phyloP scores from a whole-genome alignment of 2,329 filamentous ascomycete genomes.

The Sporothrix schenckii region DNA sequence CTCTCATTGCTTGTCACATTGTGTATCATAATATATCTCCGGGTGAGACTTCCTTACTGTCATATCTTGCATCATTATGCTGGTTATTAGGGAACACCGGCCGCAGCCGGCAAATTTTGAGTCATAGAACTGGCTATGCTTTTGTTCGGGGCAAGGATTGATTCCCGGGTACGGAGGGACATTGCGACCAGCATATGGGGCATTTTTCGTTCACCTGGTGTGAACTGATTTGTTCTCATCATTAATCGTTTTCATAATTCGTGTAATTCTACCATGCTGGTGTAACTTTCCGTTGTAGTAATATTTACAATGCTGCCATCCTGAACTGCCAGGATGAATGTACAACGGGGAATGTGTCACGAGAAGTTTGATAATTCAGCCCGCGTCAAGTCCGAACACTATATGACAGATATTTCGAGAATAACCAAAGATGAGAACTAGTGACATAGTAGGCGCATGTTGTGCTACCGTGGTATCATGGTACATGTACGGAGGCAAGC shows the following conservation, averaged over 20 bases:
- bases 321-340: background rate
- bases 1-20: background rate
- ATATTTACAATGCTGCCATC: background rate
- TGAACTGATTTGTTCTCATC: background rate
- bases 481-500: background rate
- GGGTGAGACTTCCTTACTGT: constrained; percentile 16
- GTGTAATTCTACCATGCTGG: background rate
- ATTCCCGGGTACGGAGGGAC: background rate
- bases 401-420: background rate
- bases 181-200: background rate
- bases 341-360: background rate
- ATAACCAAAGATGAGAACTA: constrained; percentile 2
- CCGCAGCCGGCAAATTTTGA: background rate
- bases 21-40: constrained; percentile 18
- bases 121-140: constrained; percentile 12
- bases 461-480: constrained; percentile 21
- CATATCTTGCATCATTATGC: background rate
- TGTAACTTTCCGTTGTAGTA: background rate
- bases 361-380: background rate
- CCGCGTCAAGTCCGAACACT: too few species aligned
- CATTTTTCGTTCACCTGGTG: background rate
- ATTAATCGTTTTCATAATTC: background rate
- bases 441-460: background rate
- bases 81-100: background rate
- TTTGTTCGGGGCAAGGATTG: background rate